Base-by-base conservation (phyloP, 495 filamentous ascomycete species). In the Penicillium tannophilum region DNA sequence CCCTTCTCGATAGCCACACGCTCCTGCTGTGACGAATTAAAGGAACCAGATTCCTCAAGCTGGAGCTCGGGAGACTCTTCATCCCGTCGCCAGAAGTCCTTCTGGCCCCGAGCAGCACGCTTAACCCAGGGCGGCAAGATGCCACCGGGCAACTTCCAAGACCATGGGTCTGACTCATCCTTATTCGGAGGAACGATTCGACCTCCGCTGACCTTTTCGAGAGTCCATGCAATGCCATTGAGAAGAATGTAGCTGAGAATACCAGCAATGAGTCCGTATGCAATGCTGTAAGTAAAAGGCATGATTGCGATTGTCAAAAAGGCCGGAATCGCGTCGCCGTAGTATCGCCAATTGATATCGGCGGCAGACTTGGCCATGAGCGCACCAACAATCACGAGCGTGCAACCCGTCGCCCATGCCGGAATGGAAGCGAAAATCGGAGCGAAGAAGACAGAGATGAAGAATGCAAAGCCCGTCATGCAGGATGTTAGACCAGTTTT, bases 281-380 rank as follows among this genome's bases (percentile, higher is more conserved):
- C 88, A 63, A 92, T 91, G 46, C 85, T 89, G 70, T 90, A 91
- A 20, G 88, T 92, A 75, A 92, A 92, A n/a, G 90, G 89, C 90
- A 93, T 93, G 64, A 90, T 72, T 63, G 84, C 82, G 58, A 93
- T 88, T 28, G 89, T 91, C 31, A 92, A 69, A 72, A 93, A 93
- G 1, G 90, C 90, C 0, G 90, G 90, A 31, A 93, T 78, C 24
- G 87, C 85, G 71, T 93, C 90, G 50, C 88, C 89, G 35, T 86
- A 72, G 75, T 93, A 93, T 10, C 76, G 74, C 90, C 90, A 93
- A 79, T 93, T 93, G 77, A 93, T 92, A 57, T 93, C 87, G 24
- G 80, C 82, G 12, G 85, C 86, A 3, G 89, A 76, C 56, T 84
- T 80, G 61, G 87, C 85, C 90, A 93, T 93, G 79, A 93, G 86